Evolutionary conservation across 257 asterid species (phyloP), one percentile per base, ranked within the genome.

Genomic region (Przewalskia tangutica): DNA sequence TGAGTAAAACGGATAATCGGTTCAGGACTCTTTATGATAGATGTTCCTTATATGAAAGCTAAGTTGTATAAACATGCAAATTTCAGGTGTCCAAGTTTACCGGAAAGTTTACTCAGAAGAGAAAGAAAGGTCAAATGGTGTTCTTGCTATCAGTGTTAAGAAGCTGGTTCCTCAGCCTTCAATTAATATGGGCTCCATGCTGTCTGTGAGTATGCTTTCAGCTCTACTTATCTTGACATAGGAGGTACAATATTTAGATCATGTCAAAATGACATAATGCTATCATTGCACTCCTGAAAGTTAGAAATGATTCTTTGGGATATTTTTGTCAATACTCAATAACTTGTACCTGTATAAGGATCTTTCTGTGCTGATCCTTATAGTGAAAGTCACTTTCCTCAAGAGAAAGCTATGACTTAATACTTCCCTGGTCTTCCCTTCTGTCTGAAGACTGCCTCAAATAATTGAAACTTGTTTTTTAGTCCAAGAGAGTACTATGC

Each of bases 41-140:
- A 20, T 50, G 7, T 23, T 70, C 51, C 65, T 32, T 13, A 34
- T 51, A 16, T 38, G 36, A 44, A 70, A 7, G 17, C 27, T 62
- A 53, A 77, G 51, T 46, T 58, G 80, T 42, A 36, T 12, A 16
- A n/a, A 80, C 77, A 34, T 67, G 67, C 23, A 54, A 79, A 50
- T 84, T 81, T 82, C 90, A 93, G 99, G 99, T 83, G 95, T 90
- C 84, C 90, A 88, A 87, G 83, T 92, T 77, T 95, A 92, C 84
- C 84, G 99, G 83, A 91, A 82, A 70, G 92, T 95, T 82, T 95
- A 95, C 82, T 83, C 97, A 16, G 92, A 91, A 86, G 96, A 91
- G 90, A 93, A 90, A 88, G 99, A 95, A 88, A 88, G 70, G 78
- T 85, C 85, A 32, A 91, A 90, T 80, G 99, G 98, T 7, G 97